These are phyloP conservation scores for Monosporascus sp. DNA, from an alignment of 2,329 filamentous ascomycete species.

Conservation along the genomic window DNA sequence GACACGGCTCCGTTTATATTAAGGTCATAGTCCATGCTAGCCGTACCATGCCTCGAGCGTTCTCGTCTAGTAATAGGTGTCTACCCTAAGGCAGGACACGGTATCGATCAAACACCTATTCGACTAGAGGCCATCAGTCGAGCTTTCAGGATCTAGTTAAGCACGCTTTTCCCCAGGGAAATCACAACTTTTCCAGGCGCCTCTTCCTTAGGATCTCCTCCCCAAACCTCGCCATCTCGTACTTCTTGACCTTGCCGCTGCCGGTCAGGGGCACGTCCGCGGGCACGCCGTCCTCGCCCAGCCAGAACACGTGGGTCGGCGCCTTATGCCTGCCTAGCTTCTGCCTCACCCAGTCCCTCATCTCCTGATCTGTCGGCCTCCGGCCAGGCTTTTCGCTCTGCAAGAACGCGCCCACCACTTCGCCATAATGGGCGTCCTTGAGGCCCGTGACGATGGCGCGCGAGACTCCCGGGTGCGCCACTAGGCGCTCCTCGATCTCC, in stretches of 20 bases:
- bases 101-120: too few relatives aligned
- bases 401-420: conserved; percentile 66
- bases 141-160: too few relatives aligned
- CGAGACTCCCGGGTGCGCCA: conserved; percentile 55
- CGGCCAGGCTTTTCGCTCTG: conserved; percentile 25
- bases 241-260: conserved; percentile 67
- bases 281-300: conserved; percentile 57
- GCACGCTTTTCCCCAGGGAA: too few relatives aligned
- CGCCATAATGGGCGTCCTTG: conserved; percentile 65
- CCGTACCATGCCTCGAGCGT: too few relatives aligned
- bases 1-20: too few relatives aligned
- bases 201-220: conserved; percentile 48
- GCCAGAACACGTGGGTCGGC: conserved; percentile 69
- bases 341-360: conserved; percentile 58
- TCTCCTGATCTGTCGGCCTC: conserved; percentile 44
- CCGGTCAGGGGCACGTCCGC: conserved; percentile 58
- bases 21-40: too few relatives aligned
- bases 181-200: conserved; percentile 40
- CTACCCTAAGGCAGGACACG: too few relatives aligned
- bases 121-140: too few relatives aligned
- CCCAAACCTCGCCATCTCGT: conserved; percentile 53
- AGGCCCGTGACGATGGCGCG: conserved; percentile 67
- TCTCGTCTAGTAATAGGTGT: too few relatives aligned
- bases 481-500: conserved; percentile 70
- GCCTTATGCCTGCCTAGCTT: conserved; percentile 63